These are phyloP conservation scores for Suhomyces yuchorum DNA, from an alignment of 1,139 yeast genomes.

Conservation along the genomic window DNA sequence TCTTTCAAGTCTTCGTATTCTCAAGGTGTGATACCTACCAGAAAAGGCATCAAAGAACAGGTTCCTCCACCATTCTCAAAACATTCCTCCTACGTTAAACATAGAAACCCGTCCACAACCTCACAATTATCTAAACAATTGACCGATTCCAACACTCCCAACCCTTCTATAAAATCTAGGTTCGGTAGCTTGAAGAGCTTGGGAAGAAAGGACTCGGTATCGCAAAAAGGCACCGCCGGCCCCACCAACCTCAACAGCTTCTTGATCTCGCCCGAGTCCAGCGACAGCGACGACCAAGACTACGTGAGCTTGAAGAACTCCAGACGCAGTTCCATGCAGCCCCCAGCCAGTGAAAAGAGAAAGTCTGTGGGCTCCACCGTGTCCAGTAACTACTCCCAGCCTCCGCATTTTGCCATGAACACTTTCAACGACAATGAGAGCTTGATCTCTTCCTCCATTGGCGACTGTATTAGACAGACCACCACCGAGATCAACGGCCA, in stretches of 20 bases:
- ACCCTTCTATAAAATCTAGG: constrained; percentile 7
- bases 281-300: constrained; percentile 19
- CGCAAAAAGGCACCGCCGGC: not conserved
- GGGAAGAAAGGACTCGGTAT: constrained; percentile 6
- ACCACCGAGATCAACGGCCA: constrained; percentile 41
- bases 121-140: constrained; percentile 26
- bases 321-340: constrained; percentile 7
- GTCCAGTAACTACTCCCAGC: constrained; percentile 11
- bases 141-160: constrained; percentile 9
- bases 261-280: constrained; percentile 28
- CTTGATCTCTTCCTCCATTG: constrained; percentile 41
- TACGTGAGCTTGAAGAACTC: constrained; percentile 9
- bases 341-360: constrained; percentile 11
- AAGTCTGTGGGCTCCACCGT: constrained; percentile 18
- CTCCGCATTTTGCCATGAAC: constrained; percentile 10
- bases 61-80: constrained; percentile 12
- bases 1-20: constrained; percentile 41
- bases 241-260: constrained; percentile 8
- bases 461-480: constrained; percentile 43
- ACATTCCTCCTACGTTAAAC: constrained; percentile 17
- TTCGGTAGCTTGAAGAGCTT: constrained; percentile 13
- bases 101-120: constrained; percentile 17
- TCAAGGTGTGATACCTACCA: constrained; percentile 33
- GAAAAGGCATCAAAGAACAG: constrained; percentile 7
- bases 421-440: constrained; percentile 28